phyloP scores from a whole-genome alignment of 306 rosid genomes.

The Phaseolus lunatus region DNA sequence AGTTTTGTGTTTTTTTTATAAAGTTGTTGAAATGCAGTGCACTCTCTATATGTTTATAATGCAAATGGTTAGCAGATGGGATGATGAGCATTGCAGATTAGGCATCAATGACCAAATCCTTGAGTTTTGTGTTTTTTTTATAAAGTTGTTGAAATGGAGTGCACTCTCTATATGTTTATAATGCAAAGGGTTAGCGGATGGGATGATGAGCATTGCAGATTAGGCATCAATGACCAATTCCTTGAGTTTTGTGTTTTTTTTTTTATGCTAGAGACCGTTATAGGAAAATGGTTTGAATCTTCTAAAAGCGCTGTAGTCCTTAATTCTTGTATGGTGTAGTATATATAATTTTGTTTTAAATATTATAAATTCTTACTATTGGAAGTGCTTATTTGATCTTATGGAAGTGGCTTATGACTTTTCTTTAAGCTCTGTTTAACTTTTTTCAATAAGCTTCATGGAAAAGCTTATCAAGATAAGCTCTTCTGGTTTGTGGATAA shows the following conservation, averaged over 20 bases:
- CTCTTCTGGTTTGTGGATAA: not conserved
- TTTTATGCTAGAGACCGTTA: not conserved
- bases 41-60: constrained; percentile 6
- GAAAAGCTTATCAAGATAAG: not conserved
- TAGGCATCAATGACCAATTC: constrained; percentile 5
- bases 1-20: too few relatives aligned
- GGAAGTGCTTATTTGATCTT: not conserved
- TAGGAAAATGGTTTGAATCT: constrained; percentile 3
- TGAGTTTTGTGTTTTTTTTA: too few relatives aligned
- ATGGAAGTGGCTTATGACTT: not conserved
- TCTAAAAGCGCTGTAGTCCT: not conserved
- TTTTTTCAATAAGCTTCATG: not conserved
- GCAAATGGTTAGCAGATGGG: not conserved
- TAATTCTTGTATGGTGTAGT: not conserved
- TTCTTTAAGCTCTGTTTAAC: not conserved
- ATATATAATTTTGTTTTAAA: not conserved
- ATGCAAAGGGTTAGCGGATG: not conserved
- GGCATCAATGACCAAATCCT: too few relatives aligned
- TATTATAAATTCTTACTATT: not conserved
- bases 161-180: constrained; percentile 11
- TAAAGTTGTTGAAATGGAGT: too few relatives aligned
- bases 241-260: not conserved
- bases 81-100: not conserved
- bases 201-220: not conserved
- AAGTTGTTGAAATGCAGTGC: too few relatives aligned